These are phyloP conservation scores for Turnera subulata DNA, from an alignment of 345 rosid genomes.

Conservation along the genomic window DNA sequence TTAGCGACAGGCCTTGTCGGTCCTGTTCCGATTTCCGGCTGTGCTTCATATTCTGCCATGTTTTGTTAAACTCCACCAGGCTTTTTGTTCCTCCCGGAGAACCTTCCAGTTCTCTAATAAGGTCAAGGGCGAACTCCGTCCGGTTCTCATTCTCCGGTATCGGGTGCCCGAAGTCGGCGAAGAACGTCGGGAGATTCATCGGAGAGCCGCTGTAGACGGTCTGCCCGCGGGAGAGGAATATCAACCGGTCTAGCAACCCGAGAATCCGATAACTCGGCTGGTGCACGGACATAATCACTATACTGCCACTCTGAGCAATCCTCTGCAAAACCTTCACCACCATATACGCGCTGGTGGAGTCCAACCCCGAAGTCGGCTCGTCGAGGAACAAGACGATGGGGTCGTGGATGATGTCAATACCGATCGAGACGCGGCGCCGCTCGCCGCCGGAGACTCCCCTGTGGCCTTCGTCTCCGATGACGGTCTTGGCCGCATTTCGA, in stretches of 20 bases:
- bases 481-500: constrained; percentile 74
- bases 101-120: constrained; percentile 82
- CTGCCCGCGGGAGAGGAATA: constrained; percentile 85
- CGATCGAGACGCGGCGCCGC: constrained; percentile 84
- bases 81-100: constrained; percentile 79
- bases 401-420: constrained; percentile 86
- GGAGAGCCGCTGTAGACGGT: constrained; percentile 93
- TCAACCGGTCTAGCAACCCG: constrained; percentile 67
- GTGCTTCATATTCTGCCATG: constrained; percentile 70
- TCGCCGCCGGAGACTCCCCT: constrained; percentile 96
- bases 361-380: constrained; percentile 93
- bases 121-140: constrained; percentile 80
- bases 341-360: constrained; percentile 92
- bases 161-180: constrained; percentile 82
- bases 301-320: constrained; percentile 91
- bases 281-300: constrained; percentile 88
- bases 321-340: constrained; percentile 92
- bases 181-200: constrained; percentile 44
- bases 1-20: constrained; percentile 48
- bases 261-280: constrained; percentile 91
- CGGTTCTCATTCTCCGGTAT: constrained; percentile 84
- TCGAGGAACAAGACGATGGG: constrained; percentile 84
- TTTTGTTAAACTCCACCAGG: constrained; percentile 69
- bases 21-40: constrained; percentile 27
- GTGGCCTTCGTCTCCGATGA: constrained; percentile 94